Evolutionary conservation across 345 rosid species (phyloP), one percentile per base, ranked within the genome.

Genomic region (Schrenkiella parvula): DNA sequence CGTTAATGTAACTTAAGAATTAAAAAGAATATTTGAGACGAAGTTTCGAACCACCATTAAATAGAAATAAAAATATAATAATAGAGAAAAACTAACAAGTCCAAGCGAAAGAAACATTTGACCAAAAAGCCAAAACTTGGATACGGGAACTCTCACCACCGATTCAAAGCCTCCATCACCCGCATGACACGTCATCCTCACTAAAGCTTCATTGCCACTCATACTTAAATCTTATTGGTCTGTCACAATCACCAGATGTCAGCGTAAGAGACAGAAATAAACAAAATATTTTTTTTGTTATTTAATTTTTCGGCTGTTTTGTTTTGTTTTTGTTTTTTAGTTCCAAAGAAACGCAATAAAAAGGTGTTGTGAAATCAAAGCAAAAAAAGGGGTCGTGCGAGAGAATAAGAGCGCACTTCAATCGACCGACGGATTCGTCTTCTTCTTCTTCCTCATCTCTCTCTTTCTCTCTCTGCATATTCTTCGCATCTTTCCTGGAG

Each of bases 361-460:
- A 68, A 44, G 74, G 44, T 62, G 73, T 67, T 68, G 79, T 84
- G 66, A 82, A 78, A 78, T 70, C 84, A 69, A 83, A 84, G 87
- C 83, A 48, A 82, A 48, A 32, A 58, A 15, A 43, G 34, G 60
- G 46, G 58, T 43, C 51, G 73, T 48, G 68, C 32, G 64, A 38
- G 54, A 60, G 52, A 66, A 19, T 54, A 63, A 66, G 57, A 62
- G 41, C 53, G 74, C 75, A 56, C 64, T 56, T 25, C 22, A 48
- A 68, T 68, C 69, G 62, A 75, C 74, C 74, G 58, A 75, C 69
- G 64, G n/a, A 68, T 60, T 65, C 66, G 13, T 38, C 71, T 43
- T 73, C 76, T 21, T 63, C 72, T 1, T 44, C 58, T n/a, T 55
- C 61, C 11, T 56, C 56, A 4, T 46, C 65, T 35, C 52, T 56